Conservation (phyloP, 495 filamentous ascomycete genomes). For the Cercophora scortea region DNA sequence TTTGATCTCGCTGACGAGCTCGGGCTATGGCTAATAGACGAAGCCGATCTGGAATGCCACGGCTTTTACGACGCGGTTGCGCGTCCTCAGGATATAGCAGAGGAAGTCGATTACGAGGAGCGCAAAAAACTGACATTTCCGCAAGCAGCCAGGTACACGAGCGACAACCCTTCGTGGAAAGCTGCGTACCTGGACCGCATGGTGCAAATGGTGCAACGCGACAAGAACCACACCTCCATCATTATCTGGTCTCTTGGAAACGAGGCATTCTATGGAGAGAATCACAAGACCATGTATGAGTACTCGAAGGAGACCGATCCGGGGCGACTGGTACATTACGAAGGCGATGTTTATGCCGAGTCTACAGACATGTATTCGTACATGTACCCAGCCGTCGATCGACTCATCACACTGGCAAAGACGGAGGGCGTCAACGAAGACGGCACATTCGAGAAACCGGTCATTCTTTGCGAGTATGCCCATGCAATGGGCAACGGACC, state of each 20-base stretch:
- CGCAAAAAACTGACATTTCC: slow-evolving; percentile 46
- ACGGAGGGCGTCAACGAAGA: slow-evolving; percentile 21
- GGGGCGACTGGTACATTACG: slow-evolving; percentile 57
- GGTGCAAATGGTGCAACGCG: slow-evolving; percentile 52
- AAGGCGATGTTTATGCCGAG: slow-evolving; percentile 50
- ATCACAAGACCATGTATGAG: slow-evolving; percentile 56
- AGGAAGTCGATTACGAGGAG: slow-evolving; percentile 41
- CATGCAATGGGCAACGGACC: slow-evolving; percentile 72
- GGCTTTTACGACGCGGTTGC: slow-evolving; percentile 51
- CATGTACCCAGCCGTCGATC: slow-evolving; percentile 55
- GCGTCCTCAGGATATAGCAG: slow-evolving; percentile 33
- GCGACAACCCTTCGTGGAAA: slow-evolving; percentile 57
- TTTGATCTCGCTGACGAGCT: slow-evolving; percentile 60
- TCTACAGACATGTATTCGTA: slow-evolving; percentile 57
- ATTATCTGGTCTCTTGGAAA: slow-evolving; percentile 68
- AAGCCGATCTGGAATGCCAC: slow-evolving; percentile 65
- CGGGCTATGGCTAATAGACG: slow-evolving; percentile 63
- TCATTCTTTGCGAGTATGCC: slow-evolving; percentile 61
- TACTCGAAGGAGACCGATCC: slow-evolving; percentile 50
- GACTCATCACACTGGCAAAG: slow-evolving; percentile 38
- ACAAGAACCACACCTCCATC: slow-evolving; percentile 58
- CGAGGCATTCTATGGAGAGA: slow-evolving; percentile 59
- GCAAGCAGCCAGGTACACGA: slow-evolving; percentile 47
- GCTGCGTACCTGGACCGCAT: slow-evolving; percentile 59
- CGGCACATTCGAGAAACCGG: slow-evolving; percentile 42